Base-by-base conservation (phyloP, 805 yeast species). In the Monosporozyma siamensis region DNA sequence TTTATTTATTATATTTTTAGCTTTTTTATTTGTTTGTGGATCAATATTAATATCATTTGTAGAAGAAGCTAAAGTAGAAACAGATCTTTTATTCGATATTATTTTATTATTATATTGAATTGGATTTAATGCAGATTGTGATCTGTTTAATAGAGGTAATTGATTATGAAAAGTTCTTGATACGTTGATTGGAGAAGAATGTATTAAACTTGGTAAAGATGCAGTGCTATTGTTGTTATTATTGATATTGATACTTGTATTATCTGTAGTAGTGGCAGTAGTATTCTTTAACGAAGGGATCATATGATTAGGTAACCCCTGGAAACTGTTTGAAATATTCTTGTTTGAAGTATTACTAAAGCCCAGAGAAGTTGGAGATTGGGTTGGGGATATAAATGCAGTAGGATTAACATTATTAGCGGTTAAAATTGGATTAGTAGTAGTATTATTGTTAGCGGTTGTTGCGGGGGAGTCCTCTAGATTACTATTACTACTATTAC, bases 121-220 rank as follows among this genome's bases (percentile, higher is more conserved):
- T 26, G 44, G 15, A 17, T 37, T 15, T 38, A 39, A 23, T 12
- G 39, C 34, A 23, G 44, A 39, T 39, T 39, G 37, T 10, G 42
- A 32, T 35, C 48, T 31, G 18, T 38, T 44, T 30, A 44, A 27
- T 12, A 43, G n/a, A 2, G 40, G 36, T 20, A 39, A 26, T 18
- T 15, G 31, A 27, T 36, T 48, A 37, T 42, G 49, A 49, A 12
- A 32, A 11, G 35, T 18, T 32, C 23, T 32, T 32, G 35, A 20
- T 20, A 32, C 10, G 4, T 18, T 32, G 10, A 32, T n/a, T 8
- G 35, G 35, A 4, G 35, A 32, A 32, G 35, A 32, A 32, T 32
- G 35, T 32, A 32, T 32, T 32, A 32, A 10, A 32, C 35, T 32
- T 17, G 35, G 35, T 32, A 32, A 18, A 32, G 35, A 32, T 32